Percentiles rank a stretch among this genome's conserved stretches.
phyloP scores from a whole-genome alignment of 1,139 yeast species.

The Protomyces arabidopsidicola region DNA sequence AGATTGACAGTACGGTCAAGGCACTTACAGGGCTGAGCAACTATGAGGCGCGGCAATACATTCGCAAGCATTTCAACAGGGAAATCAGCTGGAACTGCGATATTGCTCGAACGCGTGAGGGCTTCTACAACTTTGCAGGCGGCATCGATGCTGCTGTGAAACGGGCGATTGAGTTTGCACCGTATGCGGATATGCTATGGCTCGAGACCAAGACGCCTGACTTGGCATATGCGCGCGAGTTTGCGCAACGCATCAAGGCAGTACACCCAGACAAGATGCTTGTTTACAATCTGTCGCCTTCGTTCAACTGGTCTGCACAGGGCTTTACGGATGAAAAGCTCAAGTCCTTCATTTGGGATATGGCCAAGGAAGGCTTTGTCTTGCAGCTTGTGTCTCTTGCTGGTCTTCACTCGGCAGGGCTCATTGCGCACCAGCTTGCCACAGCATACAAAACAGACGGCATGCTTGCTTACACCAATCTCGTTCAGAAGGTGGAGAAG shows the following conservation, averaged over 20 bases:
- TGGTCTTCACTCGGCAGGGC: slow-evolving; percentile 52
- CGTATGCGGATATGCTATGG: slow-evolving; percentile 57
- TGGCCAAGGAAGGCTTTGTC: slow-evolving; percentile 54
- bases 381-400: slow-evolving; percentile 54
- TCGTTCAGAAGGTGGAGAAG: slow-evolving; percentile 49
- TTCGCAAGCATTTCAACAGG: slow-evolving; percentile 39
- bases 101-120: slow-evolving; percentile 52
- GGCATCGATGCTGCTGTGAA: slow-evolving; percentile 54
- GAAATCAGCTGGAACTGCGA: slow-evolving; percentile 50
- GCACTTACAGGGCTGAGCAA: slow-evolving; percentile 39
- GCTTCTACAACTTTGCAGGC: slow-evolving; percentile 49
- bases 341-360: slow-evolving; percentile 50
- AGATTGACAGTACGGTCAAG: slow-evolving; percentile 38
- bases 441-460: slow-evolving; percentile 43
- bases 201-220: slow-evolving; percentile 57
- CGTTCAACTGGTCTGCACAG: slow-evolving; percentile 56
- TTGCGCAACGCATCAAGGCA: slow-evolving; percentile 48
- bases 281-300: slow-evolving; percentile 56
- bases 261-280: slow-evolving; percentile 52
- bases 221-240: slow-evolving; percentile 48
- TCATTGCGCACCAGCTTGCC: slow-evolving; percentile 41
- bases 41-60: slow-evolving; percentile 41
- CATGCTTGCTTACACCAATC: slow-evolving; percentile 54
- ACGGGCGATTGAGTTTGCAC: slow-evolving; percentile 52
- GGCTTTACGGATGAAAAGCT: slow-evolving; percentile 50